Percentiles rank a stretch among this genome's conserved stretches.
These are phyloP conservation scores for Huiozyma sinensis DNA, from an alignment of 805 yeast species.

Conservation along the genomic window DNA sequence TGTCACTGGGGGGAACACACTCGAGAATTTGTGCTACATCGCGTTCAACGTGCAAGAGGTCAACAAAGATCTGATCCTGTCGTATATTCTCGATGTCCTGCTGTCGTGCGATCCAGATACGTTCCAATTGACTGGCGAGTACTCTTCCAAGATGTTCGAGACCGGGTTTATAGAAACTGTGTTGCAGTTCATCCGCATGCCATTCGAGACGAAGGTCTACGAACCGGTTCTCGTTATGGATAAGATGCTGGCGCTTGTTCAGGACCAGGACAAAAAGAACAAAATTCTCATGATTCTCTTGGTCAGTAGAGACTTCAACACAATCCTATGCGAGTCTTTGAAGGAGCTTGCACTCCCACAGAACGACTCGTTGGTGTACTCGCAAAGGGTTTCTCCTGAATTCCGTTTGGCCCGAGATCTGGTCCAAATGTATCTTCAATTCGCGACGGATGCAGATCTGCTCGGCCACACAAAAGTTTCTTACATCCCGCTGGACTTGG, in stretches of 20 bases:
- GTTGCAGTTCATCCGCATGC: neutral
- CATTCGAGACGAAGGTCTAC: neutral
- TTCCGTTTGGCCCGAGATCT: constrained; percentile 11
- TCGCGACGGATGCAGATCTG: constrained; percentile 24
- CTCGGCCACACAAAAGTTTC: constrained; percentile 7
- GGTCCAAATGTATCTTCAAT: constrained; percentile 15
- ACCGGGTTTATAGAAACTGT: constrained; percentile 1
- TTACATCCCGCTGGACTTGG: constrained; percentile 8
- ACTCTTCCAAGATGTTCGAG: neutral
- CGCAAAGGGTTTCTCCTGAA: neutral
- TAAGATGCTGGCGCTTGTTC: neutral
- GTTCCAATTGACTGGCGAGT: neutral
- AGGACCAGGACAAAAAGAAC: neutral
- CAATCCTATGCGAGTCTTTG: constrained; percentile 1
- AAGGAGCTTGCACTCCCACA: neutral
- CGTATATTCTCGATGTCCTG: neutral
- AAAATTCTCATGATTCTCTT: constrained; percentile 2
- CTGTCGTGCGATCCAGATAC: neutral
- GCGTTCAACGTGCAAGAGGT: neutral
- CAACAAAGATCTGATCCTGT: neutral
- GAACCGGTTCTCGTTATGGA: neutral
- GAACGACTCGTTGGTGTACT: neutral
- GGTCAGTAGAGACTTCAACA: neutral
- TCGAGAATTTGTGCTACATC: constrained; percentile 2
- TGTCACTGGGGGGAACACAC: neutral